A percentile compares a stretch with the other conserved stretches of the same genome.
Evolutionary conservation across 345 rosid species (phyloP).

Genomic region (Eutrema yunnanense): DNA sequence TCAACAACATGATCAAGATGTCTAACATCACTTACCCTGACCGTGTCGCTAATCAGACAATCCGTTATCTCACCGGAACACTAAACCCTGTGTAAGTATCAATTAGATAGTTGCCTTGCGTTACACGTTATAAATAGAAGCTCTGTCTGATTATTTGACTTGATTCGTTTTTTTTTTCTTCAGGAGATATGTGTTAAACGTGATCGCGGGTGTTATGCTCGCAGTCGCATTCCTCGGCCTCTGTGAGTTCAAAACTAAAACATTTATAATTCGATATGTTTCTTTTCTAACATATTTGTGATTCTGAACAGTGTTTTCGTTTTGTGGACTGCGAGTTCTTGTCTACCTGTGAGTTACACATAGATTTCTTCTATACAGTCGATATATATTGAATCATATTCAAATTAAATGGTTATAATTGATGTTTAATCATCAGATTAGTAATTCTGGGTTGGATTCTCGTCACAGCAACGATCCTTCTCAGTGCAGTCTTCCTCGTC

Average conservation of each 20-base stretch:
- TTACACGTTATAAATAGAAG: not conserved
- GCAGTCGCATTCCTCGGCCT: slow-evolving; percentile 43
- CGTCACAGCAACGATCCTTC: slow-evolving; percentile 36
- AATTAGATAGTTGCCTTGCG: not conserved
- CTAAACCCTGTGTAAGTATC: slow-evolving; percentile 38
- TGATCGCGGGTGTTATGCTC: slow-evolving; percentile 38
- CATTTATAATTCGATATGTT: not conserved
- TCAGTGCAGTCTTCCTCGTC: slow-evolving; percentile 46
- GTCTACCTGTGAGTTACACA: slow-evolving; percentile 44
- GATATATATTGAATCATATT: not conserved
- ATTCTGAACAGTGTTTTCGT: slow-evolving; percentile 35
- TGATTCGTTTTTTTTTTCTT: not conserved
- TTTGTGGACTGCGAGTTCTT: slow-evolving; percentile 37
- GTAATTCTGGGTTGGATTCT: slow-evolving; percentile 50
- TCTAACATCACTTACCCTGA: slow-evolving; percentile 33
- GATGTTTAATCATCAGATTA: slow-evolving; percentile 27
- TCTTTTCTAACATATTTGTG: not conserved
- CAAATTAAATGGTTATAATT: not conserved
- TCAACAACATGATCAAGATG: slow-evolving; percentile 32
- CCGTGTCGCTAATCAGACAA: slow-evolving; percentile 29
- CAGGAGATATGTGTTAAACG: slow-evolving; percentile 40
- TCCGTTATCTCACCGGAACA: slow-evolving; percentile 26
- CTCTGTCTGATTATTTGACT: not conserved
- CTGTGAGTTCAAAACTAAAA: slow-evolving; percentile 26
- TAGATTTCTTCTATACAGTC: not conserved